A percentile compares a stretch with the other conserved stretches of the same genome.
Conservation (phyloP, 805 yeast species). For the Saccharomycopsis babjevae region DNA sequence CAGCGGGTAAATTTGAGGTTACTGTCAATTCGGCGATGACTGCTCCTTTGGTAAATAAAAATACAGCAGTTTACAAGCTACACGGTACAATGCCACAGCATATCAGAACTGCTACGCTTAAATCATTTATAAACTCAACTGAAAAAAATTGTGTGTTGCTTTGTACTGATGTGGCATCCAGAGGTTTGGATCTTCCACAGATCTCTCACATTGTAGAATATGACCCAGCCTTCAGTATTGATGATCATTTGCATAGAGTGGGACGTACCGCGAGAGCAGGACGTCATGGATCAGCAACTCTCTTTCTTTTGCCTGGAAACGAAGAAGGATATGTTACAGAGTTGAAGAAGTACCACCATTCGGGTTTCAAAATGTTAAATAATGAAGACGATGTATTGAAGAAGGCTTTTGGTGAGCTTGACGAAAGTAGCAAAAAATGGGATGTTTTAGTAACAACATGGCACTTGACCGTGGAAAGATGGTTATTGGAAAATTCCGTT, state of each 20-base stretch:
- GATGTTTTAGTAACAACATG: slow-evolving; percentile 92
- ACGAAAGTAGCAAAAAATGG: slow-evolving; percentile 44
- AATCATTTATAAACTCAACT: slow-evolving; percentile 37
- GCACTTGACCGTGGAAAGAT: slow-evolving; percentile 85
- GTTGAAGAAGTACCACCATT: slow-evolving; percentile 44
- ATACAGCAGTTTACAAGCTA: slow-evolving; percentile 50
- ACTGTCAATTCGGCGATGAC: slow-evolving; percentile 25
- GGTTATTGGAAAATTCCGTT: slow-evolving; percentile 60
- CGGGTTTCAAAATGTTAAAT: slow-evolving; percentile 38
- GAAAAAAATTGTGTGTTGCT: slow-evolving; percentile 57
- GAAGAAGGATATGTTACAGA: slow-evolving; percentile 77
- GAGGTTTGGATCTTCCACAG: slow-evolving; percentile 88
- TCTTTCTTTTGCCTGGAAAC: slow-evolving; percentile 78
- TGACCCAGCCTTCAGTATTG: slow-evolving; percentile 91
- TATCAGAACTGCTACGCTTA: slow-evolving; percentile 66
- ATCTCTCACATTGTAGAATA: slow-evolving; percentile 81
- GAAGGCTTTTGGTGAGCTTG: slow-evolving; percentile 25
- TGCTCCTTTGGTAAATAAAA: slow-evolving; percentile 40
- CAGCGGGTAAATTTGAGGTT: neutral
- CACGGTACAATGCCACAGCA: slow-evolving; percentile 91
- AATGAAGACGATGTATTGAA: slow-evolving; percentile 36
- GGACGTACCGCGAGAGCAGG: slow-evolving; percentile 99
- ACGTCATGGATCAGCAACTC: slow-evolving; percentile 59
- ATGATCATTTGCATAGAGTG: slow-evolving; percentile 91
- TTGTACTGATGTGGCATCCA: slow-evolving; percentile 96